Base-by-base conservation (phyloP, 2,329 filamentous ascomycete species). In the Colletotrichum ledebouriae region DNA sequence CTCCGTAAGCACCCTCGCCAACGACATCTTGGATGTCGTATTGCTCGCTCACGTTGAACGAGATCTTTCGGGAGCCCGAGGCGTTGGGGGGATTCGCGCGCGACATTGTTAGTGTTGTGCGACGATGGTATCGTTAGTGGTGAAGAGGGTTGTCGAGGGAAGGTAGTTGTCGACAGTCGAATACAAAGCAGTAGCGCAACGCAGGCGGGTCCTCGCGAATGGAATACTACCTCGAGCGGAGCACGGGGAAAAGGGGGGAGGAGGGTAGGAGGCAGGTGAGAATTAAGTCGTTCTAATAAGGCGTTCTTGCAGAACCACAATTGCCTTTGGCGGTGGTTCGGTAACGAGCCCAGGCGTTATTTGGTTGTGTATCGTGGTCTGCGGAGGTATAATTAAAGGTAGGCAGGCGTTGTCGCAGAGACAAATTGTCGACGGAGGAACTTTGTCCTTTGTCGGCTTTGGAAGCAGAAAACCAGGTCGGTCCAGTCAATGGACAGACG, bases 1-100 rank as follows among this genome's bases (percentile, higher is more conserved):
- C 95, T 80, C 96, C 96, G 78, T 99, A 99, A 72, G 96, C 96
- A 77, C 96, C 96, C 83, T 99, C 96, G 74, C 96, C 96, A 69
- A 99, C 97, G 56, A 99, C 96, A 90, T 99, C 96, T 80, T 98
- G 95, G 73, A 99, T 99, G 78, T 99, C 96, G 79, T 99, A 99
- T 81, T 99, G 96, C 82, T 99, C 96, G 77, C 94, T 98, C 71
- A 99, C 96, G 78, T 99, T 99, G 90, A 99, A 99, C 64, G 94
- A 98, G 80, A 99, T 99, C 88, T 98, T 99, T 79, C 96, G 89
- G 75, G 90, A 91, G 75, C 87, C 87, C 76, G 86, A 82, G 67
- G 86, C 82, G 80, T 85, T 89, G 75, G 84, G 87, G 72, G 85
- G 79, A 75, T 84, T 82, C 67, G 86, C 76, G 76, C 86, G 87